Base-by-base conservation (phyloP, 2,329 filamentous ascomycete genomes). In the Kalaharituber pfeilii region DNA sequence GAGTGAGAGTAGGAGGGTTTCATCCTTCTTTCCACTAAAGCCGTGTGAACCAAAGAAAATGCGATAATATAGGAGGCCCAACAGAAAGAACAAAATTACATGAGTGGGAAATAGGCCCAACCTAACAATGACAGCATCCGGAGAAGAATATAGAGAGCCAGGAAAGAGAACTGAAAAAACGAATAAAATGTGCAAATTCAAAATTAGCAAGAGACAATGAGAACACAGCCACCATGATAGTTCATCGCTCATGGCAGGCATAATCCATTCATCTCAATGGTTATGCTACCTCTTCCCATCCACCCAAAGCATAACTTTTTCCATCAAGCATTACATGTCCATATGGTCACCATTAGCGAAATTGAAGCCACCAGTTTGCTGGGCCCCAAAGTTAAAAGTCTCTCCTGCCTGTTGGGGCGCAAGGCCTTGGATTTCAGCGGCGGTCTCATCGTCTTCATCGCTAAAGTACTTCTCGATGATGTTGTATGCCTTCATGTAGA, bases 391-490 rank as follows among this genome's bases (percentile, higher is more conserved):
- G 65, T 88, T 79, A 69, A 89, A 91, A 55, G 80, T 80, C 56
- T 82, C 82, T 64, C 82, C 79, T 25, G 73, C 69, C 62, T 79
- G 76, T 65, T 79, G 76, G 57, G 84, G 79, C 57, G 78, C 82
- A 69, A 86, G 78, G 44, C 73, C 73, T 65, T 93, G 86, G 59
- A 87, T 85, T 63, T 87, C 87, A 65, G 88, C 87, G 59, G 70
- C 75, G 49, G 72, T 79, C 59, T 77, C 78, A 67, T 94, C 91
- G 54, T 96, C 91, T 63, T 98, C 91, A 66, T 98, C 91, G 0
- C 88, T 95, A 75, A 98, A 98, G 78, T 98, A 98, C 75, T 95
- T 95, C 77, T 98, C 91, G 63, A 98, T 98, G 71, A 98, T 98
- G 78, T 94, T 96, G 78, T 96, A 98, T 0, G 91, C 91, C 80